Base-by-base conservation (phyloP, 2,329 filamentous ascomycete genomes). In the Alternaria brassicae region DNA sequence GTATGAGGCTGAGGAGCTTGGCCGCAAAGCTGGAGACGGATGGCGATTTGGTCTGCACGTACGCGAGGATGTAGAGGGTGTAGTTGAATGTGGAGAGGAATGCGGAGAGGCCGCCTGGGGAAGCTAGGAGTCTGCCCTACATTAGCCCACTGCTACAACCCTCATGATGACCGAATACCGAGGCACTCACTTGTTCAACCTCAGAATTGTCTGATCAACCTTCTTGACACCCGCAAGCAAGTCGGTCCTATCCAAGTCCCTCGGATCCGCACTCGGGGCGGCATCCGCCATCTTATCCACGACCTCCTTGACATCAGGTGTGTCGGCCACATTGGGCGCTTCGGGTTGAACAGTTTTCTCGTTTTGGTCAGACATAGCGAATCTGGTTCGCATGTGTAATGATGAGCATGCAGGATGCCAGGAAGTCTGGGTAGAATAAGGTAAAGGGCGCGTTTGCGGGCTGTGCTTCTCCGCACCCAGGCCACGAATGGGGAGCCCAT, bases 21-120 rank as follows among this genome's bases (percentile, higher is more conserved):
- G 72, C 66, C 3, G 71, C 62, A 34, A 72, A 62, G 53, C 55
- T 27, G 3, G 71, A 60, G 40, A 80, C 62, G 32, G 77, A 66
- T 12, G 73, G 68, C 4, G 75, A 74, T 55, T 78, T 79, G 13
- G 78, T 71, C 56, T 81, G 77, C 41, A 79, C 70, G 70, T 80
- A 80, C 36, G 79, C 75, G 63, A 81, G 74, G 54, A 81, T 74
- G 70, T 81, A 81, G 65, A 81, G 76, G 51, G 76, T 75, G 72
- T 81, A 81, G 71, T 81, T 82, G 72, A 81, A 76, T 45, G 80
- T 81, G 48, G 79, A 81, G 67, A 82, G 79, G 73, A 80, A 79
- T 21, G 79, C 67, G 61, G 73, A 77, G 63, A 81, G 74, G 42
- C 80, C 80, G 70, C 80, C 80, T 19, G 80, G 80, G 42, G 72